Percentiles rank a stretch among this genome's conserved stretches.
Conservation (phyloP, 1,284 basidiomycete genomes). For the Papiliotrema terrestris region DNA sequence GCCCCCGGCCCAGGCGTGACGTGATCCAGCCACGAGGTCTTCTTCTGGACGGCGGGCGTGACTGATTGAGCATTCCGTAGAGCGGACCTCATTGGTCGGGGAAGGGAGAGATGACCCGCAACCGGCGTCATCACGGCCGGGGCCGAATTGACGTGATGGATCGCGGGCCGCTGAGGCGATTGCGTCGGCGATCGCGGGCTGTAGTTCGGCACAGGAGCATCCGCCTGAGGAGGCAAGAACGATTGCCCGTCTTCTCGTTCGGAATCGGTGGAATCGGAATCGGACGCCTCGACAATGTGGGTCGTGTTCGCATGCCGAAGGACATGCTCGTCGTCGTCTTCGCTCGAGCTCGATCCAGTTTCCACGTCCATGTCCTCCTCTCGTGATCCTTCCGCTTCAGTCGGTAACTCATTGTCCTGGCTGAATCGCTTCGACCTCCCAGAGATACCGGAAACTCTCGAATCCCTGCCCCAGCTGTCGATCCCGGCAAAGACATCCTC, state of each 20-base stretch:
- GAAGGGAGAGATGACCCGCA: slow-evolving; percentile 6
- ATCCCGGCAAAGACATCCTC: slow-evolving; percentile 84
- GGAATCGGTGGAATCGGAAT: slow-evolving; percentile 5
- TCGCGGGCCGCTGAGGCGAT: slow-evolving; percentile 21
- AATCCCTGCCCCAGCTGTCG: slow-evolving; percentile 59
- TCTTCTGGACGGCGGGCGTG: slow-evolving; percentile 48
- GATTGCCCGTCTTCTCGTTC: slow-evolving; percentile 3
- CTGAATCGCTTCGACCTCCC: too few relatives aligned
- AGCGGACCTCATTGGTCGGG: slow-evolving; percentile 36
- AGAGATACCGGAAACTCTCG: not conserved
- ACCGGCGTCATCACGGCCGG: slow-evolving; percentile 35
- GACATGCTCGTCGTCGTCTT: slow-evolving; percentile 6
- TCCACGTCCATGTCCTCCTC: slow-evolving; percentile 3
- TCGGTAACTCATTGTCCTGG: not conserved
- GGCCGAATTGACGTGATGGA: slow-evolving; percentile 26
- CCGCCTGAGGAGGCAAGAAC: not conserved
- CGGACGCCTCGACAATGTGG: not conserved
- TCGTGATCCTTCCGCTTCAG: not conserved
- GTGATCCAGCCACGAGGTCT: slow-evolving; percentile 38
- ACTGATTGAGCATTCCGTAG: slow-evolving; percentile 33
- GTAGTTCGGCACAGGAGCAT: not conserved
- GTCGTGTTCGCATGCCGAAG: slow-evolving; percentile 6
- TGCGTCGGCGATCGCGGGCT: not conserved
- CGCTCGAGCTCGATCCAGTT: not conserved
- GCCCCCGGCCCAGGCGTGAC: slow-evolving; percentile 27